Evolutionary conservation across 371 early-diverging fungal species (phyloP), one percentile per base, ranked within the genome.

Genomic region (Mortierella sp.): DNA sequence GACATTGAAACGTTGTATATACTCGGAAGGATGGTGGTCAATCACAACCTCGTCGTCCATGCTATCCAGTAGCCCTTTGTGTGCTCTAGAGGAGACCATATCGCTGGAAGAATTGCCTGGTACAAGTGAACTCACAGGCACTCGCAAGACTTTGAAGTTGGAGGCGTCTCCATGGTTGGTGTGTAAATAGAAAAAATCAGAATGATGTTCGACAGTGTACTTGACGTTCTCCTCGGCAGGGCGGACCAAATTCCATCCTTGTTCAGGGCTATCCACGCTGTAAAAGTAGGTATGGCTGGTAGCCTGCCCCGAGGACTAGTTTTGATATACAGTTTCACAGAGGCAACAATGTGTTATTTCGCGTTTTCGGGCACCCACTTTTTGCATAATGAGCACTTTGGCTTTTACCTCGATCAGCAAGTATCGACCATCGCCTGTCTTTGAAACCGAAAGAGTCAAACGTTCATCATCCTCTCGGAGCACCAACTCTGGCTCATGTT

Each of bases 191-290:
- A 85, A 80, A 39, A 60, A 63, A 1, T 80, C 81, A 13, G 68
- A 45, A 27, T 64, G 72, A 48, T 84, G 83, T 37, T 83, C 83
- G 34, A 84, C 61, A n/a, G 72, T 74, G 63, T 81, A 83, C 14
- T 58, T 49, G 25, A 79, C 66, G 47, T 67, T 69, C 1, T 57
- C 48, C 21, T 51, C 48, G 3, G 55, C 47, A 39, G 48, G 41
- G 5, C 67, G 62, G 40, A 79, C 31, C 3, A 76, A 28, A 9
- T 58, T 58, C 62, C 67, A 76, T 21, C 67, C 70, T 12, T 47
- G 51, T 2, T 60, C 49, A 7, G 71, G 65, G 14, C 27, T 34
- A 24, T 54, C 57, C 17, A 79, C 41, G 49, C 57, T 57, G 28
- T 70, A 44, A 37, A 70, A 67, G 49, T 61, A 70, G 8, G 50